Conservation (phyloP, 148 eudicot species). For the Fagopyrum esculentum region DNA sequence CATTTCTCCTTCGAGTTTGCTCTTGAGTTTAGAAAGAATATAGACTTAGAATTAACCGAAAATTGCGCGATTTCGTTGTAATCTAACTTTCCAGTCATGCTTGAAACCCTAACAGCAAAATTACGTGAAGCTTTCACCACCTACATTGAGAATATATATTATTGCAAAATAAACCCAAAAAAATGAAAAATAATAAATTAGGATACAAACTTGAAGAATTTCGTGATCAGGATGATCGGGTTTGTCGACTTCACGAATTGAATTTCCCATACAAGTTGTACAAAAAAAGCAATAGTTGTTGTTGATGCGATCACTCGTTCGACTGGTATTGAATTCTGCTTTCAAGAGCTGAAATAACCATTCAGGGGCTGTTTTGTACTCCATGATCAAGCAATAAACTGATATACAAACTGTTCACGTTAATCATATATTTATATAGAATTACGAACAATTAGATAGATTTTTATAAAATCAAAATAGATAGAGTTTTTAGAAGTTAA, state of each 20-base stretch:
- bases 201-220: background rate
- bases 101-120: background rate
- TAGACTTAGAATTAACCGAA: background rate
- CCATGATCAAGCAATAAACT: background rate
- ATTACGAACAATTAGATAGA: background rate
- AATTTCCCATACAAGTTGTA: background rate
- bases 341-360: background rate
- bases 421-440: too few relatives aligned
- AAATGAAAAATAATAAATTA: background rate
- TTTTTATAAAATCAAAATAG: background rate
- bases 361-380: background rate
- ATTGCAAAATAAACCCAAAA: too few relatives aligned
- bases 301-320: background rate
- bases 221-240: background rate
- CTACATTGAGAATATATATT: background rate
- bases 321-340: background rate
- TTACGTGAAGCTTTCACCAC: background rate
- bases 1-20: background rate
- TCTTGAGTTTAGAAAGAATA: background rate
- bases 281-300: background rate
- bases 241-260: background rate
- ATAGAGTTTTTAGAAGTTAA: too few relatives aligned
- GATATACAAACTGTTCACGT: too few relatives aligned
- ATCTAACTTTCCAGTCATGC: background rate
- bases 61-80: background rate